Evolutionary conservation across 768 basidiomycete genomes (phyloP).

Genomic region (Mycena chlorophos): DNA sequence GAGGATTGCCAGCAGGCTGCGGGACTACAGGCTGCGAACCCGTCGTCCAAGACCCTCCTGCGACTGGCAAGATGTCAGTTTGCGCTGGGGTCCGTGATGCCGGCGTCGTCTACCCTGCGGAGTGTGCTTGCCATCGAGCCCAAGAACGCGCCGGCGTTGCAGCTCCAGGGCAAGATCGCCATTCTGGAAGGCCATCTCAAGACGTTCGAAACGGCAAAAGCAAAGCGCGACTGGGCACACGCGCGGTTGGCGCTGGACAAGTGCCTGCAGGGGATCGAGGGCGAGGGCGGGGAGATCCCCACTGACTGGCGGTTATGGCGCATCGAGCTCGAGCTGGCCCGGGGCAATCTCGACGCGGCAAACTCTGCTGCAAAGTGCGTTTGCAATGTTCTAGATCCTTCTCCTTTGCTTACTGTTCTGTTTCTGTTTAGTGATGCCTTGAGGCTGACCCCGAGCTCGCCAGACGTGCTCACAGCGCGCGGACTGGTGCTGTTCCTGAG

Average conservation of each 20-base stretch:
- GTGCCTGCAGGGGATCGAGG: slow-evolving; percentile 70
- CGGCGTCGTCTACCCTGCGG: slow-evolving; percentile 69
- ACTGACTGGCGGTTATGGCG: slow-evolving; percentile 80
- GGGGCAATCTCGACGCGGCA: slow-evolving; percentile 74
- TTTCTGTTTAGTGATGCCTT: slow-evolving; percentile 75
- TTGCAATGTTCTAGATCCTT: slow-evolving; percentile 6
- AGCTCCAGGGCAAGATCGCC: slow-evolving; percentile 61
- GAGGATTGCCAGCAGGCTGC: slow-evolving; percentile 78
- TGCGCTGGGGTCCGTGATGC: slow-evolving; percentile 67
- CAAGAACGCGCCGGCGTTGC: slow-evolving; percentile 55
- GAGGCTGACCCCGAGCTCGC: slow-evolving; percentile 68
- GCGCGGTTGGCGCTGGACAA: slow-evolving; percentile 80
- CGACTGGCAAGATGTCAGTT: slow-evolving; percentile 84
- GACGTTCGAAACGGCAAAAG: slow-evolving; percentile 58
- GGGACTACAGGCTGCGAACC: slow-evolving; percentile 57
- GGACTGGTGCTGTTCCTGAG: slow-evolving; percentile 77
- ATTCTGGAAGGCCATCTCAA: slow-evolving; percentile 65
- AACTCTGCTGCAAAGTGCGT: slow-evolving; percentile 72
- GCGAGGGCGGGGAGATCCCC: slow-evolving; percentile 74
- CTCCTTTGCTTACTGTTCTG: slow-evolving; percentile 1
- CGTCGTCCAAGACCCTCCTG: slow-evolving; percentile 75
- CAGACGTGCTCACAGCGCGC: slow-evolving; percentile 76
- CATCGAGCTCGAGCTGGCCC: slow-evolving; percentile 74
- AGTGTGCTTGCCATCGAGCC: slow-evolving; percentile 62
- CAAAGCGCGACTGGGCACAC: slow-evolving; percentile 70